These are phyloP conservation scores for Rhododendron simsii DNA, from an alignment of 148 eudicot genomes.

Conservation along the genomic window DNA sequence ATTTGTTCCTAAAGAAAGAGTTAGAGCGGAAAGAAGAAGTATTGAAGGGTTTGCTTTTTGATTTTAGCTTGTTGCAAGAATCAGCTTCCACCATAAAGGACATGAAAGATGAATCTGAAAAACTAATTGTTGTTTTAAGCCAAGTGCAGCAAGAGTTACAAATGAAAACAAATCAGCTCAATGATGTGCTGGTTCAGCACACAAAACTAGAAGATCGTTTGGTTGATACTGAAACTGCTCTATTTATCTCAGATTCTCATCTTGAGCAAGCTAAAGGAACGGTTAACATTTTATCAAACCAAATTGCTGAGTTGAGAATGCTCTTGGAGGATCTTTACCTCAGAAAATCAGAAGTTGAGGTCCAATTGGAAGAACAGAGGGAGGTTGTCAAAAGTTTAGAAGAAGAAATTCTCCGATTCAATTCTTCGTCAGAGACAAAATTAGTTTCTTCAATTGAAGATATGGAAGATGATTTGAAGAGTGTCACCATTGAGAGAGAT, in stretches of 20 bases:
- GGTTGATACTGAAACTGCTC: slow-evolving; percentile 33
- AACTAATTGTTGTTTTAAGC: slow-evolving; percentile 33
- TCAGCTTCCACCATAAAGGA: slow-evolving; percentile 47
- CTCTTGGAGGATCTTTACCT: slow-evolving; percentile 41
- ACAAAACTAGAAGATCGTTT: slow-evolving; percentile 34
- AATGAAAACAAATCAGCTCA: slow-evolving; percentile 38
- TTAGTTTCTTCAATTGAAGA: slow-evolving; percentile 29
- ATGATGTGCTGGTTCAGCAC: slow-evolving; percentile 30
- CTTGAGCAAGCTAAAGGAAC: slow-evolving; percentile 38
- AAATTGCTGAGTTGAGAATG: slow-evolving; percentile 40
- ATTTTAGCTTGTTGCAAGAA: slow-evolving; percentile 65
- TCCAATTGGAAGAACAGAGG: slow-evolving; percentile 45
- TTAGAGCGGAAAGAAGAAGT: slow-evolving; percentile 41
- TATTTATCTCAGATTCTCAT: slow-evolving; percentile 35
- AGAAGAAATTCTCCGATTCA: slow-evolving; percentile 41
- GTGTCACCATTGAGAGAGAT: slow-evolving; percentile 43
- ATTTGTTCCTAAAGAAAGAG: slow-evolving; percentile 40
- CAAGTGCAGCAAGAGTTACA: slow-evolving; percentile 41
- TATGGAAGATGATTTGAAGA: slow-evolving; percentile 31
- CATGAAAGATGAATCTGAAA: slow-evolving; percentile 45
- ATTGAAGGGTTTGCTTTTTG: slow-evolving; percentile 56
- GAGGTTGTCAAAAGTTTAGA: slow-evolving; percentile 47
- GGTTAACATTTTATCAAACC: slow-evolving; percentile 28
- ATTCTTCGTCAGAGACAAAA: slow-evolving; percentile 30
- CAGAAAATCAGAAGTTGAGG: slow-evolving; percentile 44